Base-by-base conservation (phyloP, 2,329 filamentous ascomycete species). In the Dryadomyces sulphureus region DNA sequence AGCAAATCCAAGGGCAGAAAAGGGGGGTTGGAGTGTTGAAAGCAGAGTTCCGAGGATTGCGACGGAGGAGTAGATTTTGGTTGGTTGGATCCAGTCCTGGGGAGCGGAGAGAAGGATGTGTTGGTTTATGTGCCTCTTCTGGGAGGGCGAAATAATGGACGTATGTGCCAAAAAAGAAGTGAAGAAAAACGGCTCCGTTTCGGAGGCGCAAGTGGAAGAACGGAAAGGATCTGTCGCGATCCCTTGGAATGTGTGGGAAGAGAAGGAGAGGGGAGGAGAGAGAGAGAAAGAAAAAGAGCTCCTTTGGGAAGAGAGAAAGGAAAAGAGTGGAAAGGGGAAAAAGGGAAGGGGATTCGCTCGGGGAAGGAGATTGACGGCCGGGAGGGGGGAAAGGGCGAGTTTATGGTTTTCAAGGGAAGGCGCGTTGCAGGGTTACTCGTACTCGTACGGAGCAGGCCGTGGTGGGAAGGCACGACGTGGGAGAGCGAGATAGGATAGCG, bases 181-280 rank as follows among this genome's bases (percentile, higher is more conserved):
- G 39, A 46, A 38, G 16, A 32, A 32, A 45, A 49, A 45, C 36
- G 24, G 27, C 35, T 19, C 17, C 19, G 12, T 30, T 43, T 27
- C 16, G 21, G 16, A 27, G 21, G 7, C 11, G 22, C 25, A 19
- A 42, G 35, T 24, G 38, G 20, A 56, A 59, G 62, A 60, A 60
- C 56, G 55, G 57, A 59, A 61, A 59, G 58, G 56, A 57, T 59
- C 57, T 56, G 61, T 61, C 61, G 61, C 48, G 48, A 46, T 48
- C 49, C 50, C 49, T 40, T 22, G 27, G 36, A 38, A 32, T 32
- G 16, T 32, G 27, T 38, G 32, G n/a, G 50, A 47, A 52, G 47
- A 47, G 41, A 49, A 49, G 48, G 48, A 50, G 41, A 42, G 32
- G 32, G 35, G 38, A 21, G 27, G n/a, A 43, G 43, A 17, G 12